Evolutionary conservation across 2,329 filamentous ascomycete genomes (phyloP).

Genomic region (Fusarium globosum): DNA sequence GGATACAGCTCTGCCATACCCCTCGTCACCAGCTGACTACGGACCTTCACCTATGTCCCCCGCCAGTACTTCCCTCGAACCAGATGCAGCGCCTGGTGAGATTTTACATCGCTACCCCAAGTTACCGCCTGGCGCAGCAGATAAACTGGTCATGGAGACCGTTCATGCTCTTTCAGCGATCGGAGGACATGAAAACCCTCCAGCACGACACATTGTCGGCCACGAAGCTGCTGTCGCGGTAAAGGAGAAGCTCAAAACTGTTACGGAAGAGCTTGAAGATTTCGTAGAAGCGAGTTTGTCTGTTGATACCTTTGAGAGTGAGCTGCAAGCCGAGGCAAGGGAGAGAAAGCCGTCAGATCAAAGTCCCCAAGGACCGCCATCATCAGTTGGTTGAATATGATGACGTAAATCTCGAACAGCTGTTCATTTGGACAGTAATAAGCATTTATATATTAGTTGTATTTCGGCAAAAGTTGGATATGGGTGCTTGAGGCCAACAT

Average conservation of each 20-base stretch:
- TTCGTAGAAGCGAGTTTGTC: constrained; percentile 91
- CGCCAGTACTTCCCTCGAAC: constrained; percentile 48
- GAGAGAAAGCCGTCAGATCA: constrained; percentile 50
- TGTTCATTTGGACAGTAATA: background rate
- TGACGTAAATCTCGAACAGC: background rate
- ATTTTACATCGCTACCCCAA: constrained; percentile 78
- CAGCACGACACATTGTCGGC: constrained; percentile 92
- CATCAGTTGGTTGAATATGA: constrained; percentile 30
- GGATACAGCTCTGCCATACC: constrained; percentile 62
- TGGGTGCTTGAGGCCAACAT: background rate
- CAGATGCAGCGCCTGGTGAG: constrained; percentile 52
- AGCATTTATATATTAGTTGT: background rate
- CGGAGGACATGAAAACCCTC: constrained; percentile 95
- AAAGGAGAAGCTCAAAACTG: constrained; percentile 95
- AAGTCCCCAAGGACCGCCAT: constrained; percentile 40
- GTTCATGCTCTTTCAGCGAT: constrained; percentile 92
- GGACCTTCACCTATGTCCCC: constrained; percentile 48
- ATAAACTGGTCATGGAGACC: constrained; percentile 85
- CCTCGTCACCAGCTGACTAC: constrained; percentile 40
- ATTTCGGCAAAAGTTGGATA: background rate
- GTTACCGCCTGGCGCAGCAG: constrained; percentile 74
- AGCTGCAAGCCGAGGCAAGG: constrained; percentile 63
- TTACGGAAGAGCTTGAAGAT: constrained; percentile 95
- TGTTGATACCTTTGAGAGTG: constrained; percentile 78
- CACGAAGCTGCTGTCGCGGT: constrained; percentile 88